phyloP scores from a whole-genome alignment of 805 yeast genomes.

The Kodamaea neixiangensis region DNA sequence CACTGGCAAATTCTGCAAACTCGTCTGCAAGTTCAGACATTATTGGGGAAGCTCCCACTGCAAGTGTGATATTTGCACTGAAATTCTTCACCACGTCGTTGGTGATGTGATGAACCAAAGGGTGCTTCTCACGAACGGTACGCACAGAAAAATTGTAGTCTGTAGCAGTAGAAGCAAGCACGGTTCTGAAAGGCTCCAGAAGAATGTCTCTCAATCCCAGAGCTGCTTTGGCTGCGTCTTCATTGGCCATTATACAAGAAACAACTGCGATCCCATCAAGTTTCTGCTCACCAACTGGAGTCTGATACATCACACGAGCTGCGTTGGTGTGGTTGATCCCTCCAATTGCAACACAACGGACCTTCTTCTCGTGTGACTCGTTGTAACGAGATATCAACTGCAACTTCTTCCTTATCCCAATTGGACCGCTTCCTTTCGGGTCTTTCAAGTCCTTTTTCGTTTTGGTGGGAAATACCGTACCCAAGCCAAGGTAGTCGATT shows the following conservation, averaged over 20 bases:
- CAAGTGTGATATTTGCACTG: slow-evolving; percentile 83
- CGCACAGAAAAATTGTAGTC: slow-evolving; percentile 5
- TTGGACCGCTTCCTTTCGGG: slow-evolving; percentile 57
- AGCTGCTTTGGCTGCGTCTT: slow-evolving; percentile 56
- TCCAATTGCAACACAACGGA: slow-evolving; percentile 77
- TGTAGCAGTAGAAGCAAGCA: not conserved
- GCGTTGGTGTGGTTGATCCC: slow-evolving; percentile 70
- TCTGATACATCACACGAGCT: slow-evolving; percentile 54
- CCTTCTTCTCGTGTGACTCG: slow-evolving; percentile 29
- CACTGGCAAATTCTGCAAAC: slow-evolving; percentile 60
- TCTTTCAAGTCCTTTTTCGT: slow-evolving; percentile 65
- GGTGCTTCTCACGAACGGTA: slow-evolving; percentile 35
- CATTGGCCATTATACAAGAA: slow-evolving; percentile 74
- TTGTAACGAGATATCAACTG: slow-evolving; percentile 38
- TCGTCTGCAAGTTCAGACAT: slow-evolving; percentile 80
- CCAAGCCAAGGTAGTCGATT: slow-evolving; percentile 83
- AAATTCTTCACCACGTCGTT: slow-evolving; percentile 86
- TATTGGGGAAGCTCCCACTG: slow-evolving; percentile 83
- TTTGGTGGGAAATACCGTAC: slow-evolving; percentile 71
- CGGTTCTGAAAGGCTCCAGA: slow-evolving; percentile 19
- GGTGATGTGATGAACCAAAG: slow-evolving; percentile 85
- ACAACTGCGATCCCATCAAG: slow-evolving; percentile 89
- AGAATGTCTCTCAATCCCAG: slow-evolving; percentile 31
- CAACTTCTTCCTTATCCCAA: slow-evolving; percentile 60
- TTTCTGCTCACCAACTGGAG: slow-evolving; percentile 44